These are phyloP conservation scores for Aurantiochytrium sp. DNA, from an alignment of 108 stramenopile genomes.

Conservation along the genomic window DNA sequence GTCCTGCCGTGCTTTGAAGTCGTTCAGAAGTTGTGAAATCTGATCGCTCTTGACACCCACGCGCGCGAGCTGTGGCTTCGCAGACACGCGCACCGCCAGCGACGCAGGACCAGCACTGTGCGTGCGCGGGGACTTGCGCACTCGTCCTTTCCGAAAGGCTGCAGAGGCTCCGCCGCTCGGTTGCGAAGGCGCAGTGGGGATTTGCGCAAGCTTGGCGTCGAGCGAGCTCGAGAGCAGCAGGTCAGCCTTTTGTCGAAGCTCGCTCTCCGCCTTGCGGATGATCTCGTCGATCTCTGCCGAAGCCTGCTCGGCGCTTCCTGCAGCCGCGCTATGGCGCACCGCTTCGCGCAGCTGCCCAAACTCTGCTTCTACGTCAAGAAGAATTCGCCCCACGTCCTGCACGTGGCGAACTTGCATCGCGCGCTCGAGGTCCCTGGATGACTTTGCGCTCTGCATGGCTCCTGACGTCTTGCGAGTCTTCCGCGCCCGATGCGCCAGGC, in stretches of 20 bases:
- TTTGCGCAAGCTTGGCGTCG: background rate
- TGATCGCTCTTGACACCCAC: too few relatives aligned
- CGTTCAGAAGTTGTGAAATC: background rate
- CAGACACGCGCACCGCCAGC: too few relatives aligned
- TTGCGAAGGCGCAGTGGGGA: background rate
- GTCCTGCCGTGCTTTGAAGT: background rate
- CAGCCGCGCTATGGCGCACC: too few relatives aligned
- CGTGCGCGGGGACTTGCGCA: background rate
- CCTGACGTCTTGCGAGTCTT: too few relatives aligned
- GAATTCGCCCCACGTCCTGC: conserved; percentile 1
- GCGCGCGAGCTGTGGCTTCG: too few relatives aligned
- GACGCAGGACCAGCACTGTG: background rate
- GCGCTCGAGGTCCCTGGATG: background rate
- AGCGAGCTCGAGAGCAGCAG: background rate
- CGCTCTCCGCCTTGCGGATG: background rate
- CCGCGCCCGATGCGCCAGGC: too few relatives aligned
- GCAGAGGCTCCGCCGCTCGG: background rate
- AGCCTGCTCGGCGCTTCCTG: background rate
- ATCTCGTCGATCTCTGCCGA: background rate
- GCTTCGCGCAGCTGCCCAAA: background rate
- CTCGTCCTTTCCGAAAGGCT: background rate
- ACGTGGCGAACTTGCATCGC: background rate
- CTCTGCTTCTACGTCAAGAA: conserved; percentile 10
- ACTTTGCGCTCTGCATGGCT: too few relatives aligned
- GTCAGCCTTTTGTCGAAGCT: conserved; percentile 20